Conservation (phyloP, 2,329 filamentous ascomycete genomes). For the Emmonsia crescens region DNA sequence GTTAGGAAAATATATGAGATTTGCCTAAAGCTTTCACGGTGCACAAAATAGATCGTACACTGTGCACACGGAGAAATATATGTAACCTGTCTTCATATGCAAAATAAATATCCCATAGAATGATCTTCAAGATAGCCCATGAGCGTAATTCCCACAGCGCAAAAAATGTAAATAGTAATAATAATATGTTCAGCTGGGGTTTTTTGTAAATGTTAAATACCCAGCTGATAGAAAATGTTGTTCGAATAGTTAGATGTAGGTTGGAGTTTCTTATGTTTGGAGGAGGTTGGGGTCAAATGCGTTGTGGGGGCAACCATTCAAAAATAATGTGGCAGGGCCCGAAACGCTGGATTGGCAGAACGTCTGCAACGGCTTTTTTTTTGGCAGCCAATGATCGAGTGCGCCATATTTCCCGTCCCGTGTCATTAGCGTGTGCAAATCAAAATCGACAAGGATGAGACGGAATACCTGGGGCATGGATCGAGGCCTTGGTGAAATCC, state of each 20-base stretch:
- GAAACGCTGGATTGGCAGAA: background rate
- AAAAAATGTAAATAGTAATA: background rate
- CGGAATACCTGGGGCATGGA: background rate
- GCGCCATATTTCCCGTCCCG: background rate
- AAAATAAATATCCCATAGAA: background rate
- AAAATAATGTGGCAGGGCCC: slow-evolving; percentile 1
- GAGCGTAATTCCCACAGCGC: background rate
- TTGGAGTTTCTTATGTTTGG: background rate
- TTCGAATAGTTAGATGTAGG: background rate
- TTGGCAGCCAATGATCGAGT: background rate
- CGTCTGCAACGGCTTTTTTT: background rate
- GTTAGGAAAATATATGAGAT: background rate
- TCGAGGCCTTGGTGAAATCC: too few species aligned
- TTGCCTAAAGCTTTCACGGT: background rate
- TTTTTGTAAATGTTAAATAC: background rate
- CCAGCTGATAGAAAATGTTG: background rate
- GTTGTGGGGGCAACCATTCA: slow-evolving; percentile 5
- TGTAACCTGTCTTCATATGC: background rate
- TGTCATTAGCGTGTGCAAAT: background rate
- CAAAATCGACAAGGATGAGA: background rate
- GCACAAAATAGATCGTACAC: background rate
- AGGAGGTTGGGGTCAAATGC: background rate
- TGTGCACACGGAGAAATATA: background rate
- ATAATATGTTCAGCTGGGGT: background rate
- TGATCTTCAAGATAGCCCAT: background rate